Conservation (phyloP, 2,329 filamentous ascomycete species). For the Aspergillus novoparasiticus region DNA sequence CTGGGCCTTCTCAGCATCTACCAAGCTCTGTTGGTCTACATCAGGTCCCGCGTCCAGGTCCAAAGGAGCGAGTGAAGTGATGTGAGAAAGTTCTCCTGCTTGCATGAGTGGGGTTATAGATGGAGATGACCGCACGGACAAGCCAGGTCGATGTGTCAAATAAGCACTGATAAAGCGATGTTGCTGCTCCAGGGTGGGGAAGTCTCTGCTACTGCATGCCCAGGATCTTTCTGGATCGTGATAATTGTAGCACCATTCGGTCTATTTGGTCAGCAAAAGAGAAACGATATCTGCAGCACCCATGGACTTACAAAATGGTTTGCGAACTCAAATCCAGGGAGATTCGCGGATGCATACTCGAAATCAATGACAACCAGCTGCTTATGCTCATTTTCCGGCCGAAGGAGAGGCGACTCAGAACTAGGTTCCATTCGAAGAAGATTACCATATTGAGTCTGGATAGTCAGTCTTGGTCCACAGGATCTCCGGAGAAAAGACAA, state of each 20-base stretch:
- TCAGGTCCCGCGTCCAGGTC: constrained; percentile 74
- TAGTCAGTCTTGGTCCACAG: constrained; percentile 18
- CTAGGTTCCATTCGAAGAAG: constrained; percentile 76
- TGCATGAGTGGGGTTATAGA: constrained; percentile 49
- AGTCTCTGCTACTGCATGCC: constrained; percentile 68
- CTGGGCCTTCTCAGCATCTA: constrained; percentile 62
- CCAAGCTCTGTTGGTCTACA: constrained; percentile 52
- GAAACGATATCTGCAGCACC: neutral
- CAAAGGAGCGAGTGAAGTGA: constrained; percentile 62
- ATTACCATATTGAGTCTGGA: constrained; percentile 94
- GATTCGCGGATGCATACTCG: constrained; percentile 91
- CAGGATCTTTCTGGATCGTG: constrained; percentile 69
- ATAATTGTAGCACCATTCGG: constrained; percentile 98
- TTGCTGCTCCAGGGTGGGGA: constrained; percentile 81
- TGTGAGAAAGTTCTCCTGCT: constrained; percentile 49
- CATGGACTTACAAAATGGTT: constrained; percentile 78
- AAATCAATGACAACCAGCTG: constrained; percentile 98
- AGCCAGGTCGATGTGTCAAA: constrained; percentile 73
- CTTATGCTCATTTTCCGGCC: constrained; percentile 91
- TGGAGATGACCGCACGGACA: constrained; percentile 27
- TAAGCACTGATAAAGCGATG: constrained; percentile 84
- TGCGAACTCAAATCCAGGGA: constrained; percentile 85
- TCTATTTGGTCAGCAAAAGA: constrained; percentile 43
- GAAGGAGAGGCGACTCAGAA: constrained; percentile 78
- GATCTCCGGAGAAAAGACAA: constrained; percentile 10